Evolutionary conservation across 1,284 basidiomycete species (phyloP), one percentile per base, ranked within the genome.

Genomic region (Tremellales sp.): DNA sequence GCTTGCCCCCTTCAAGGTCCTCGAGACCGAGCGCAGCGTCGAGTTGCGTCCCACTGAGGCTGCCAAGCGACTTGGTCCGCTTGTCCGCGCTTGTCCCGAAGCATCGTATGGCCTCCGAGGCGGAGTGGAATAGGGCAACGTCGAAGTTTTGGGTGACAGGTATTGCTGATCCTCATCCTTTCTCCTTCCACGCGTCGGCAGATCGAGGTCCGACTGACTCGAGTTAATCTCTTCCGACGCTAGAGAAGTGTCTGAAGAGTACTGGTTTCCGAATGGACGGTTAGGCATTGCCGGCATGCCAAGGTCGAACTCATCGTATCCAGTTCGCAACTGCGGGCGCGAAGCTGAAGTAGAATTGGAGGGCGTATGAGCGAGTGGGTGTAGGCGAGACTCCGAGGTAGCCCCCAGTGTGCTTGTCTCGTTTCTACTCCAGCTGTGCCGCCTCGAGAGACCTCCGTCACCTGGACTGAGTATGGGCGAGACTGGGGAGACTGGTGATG

Each of bases 1-100:
- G 27, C 87, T 90, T 1, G 70, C 70, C 43, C 62, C 60, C 4
- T 67, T 51, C 3, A 72, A 39, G 3, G 61, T 64, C 19, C 54
- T 55, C 12, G 65, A 64, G 11, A 72, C 65, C 3, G 56, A 56
- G 8, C 68, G 56, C 19, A 72, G 55, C 1, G 70, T 70, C 2
- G 64, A 61, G 11, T 53, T 55, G 40, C 68, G 59, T 8, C 54
- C 46, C 11, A 68, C 40, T 26, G 17, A 25, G 24, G 19, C 40
- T 26, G 21, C 21, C n/a, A 23, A 29, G 26, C 24, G 43, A 29
- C 43, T 31, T n/a, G 27, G 10, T 26, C 19, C 15, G 22, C 27
- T 15, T 29, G 22, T 26, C 27, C 42, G 13, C 24, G 22, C 6
- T 29, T n/a, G 12, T 43, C 42, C 23, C n/a, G 26, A 43, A 43